Conservation (phyloP, 768 basidiomycete species). For the Mycena amicta region DNA sequence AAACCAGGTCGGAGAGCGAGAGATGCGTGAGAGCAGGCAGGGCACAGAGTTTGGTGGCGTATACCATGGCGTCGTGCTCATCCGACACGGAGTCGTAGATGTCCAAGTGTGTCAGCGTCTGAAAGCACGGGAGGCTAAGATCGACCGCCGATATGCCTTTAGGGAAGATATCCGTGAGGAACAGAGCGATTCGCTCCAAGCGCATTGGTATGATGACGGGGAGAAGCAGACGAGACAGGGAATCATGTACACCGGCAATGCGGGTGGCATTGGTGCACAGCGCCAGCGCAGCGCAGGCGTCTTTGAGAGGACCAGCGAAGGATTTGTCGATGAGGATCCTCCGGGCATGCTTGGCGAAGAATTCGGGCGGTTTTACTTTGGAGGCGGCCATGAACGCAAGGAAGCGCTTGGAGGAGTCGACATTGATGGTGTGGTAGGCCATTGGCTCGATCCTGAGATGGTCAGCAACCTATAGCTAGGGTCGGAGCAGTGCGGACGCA, state of each 20-base stretch:
- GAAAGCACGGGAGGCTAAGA: neutral
- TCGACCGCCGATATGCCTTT: neutral
- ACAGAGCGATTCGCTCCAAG: neutral
- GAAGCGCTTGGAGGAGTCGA: neutral
- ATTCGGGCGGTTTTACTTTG: neutral
- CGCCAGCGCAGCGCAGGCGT: neutral
- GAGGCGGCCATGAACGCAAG: neutral
- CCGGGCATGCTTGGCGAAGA: neutral
- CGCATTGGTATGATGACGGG: neutral
- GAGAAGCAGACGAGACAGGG: neutral
- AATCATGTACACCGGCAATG: neutral
- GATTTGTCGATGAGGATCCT: neutral
- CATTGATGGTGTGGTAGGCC: neutral
- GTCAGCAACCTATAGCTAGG: too few relatives aligned
- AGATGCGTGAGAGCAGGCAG: neutral
- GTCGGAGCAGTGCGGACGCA: too few relatives aligned
- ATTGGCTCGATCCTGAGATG: neutral
- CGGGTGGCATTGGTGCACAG: neutral
- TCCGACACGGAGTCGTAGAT: neutral
- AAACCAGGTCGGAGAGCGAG: neutral
- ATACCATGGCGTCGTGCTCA: neutral
- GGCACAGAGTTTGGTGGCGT: neutral
- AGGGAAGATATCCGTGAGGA: neutral
- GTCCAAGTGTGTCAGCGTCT: neutral
- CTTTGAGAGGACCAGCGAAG: too few relatives aligned